A percentile compares a stretch with the other conserved stretches of the same genome.
These are phyloP conservation scores for Saposhnikovia divaricata DNA, from an alignment of 129 eudicot genomes.

Conservation along the genomic window DNA sequence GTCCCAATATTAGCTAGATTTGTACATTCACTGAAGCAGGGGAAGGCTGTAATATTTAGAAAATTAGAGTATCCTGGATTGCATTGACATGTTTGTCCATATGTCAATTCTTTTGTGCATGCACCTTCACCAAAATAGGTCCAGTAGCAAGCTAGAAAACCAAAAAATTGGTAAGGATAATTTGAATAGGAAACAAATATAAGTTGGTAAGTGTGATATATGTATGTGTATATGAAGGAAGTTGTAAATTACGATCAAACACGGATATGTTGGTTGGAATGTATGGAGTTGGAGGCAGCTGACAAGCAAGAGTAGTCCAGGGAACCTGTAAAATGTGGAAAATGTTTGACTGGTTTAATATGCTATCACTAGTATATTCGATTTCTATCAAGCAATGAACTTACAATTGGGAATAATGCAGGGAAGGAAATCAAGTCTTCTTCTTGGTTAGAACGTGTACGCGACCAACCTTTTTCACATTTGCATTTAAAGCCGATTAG, in stretches of 20 bases:
- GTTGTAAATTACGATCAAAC: constrained; percentile 58
- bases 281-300: constrained; percentile 72
- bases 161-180: neutral
- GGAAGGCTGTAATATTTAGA: constrained; percentile 58
- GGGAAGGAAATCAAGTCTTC: constrained; percentile 52
- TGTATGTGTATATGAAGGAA: neutral
- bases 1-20: neutral
- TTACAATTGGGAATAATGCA: constrained; percentile 72
- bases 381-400: neutral
- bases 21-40: constrained; percentile 79
- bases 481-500: constrained; percentile 48
- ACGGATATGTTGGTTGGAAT: constrained; percentile 44
- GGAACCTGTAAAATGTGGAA: constrained; percentile 38
- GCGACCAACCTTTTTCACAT: constrained; percentile 64
- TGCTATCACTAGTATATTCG: too few relatives aligned
- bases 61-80: constrained; percentile 51
- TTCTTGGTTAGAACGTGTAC: constrained; percentile 42
- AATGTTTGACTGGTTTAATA: neutral
- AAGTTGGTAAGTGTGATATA: neutral
- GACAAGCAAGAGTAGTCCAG: constrained; percentile 85
- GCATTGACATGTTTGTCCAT: constrained; percentile 64
- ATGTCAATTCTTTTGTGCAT: constrained; percentile 39
- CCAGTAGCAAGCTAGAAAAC: constrained; percentile 68
- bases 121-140: constrained; percentile 82
- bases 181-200: neutral